Base-by-base conservation (phyloP, 768 basidiomycete species). In the Polyporus arcularius region DNA sequence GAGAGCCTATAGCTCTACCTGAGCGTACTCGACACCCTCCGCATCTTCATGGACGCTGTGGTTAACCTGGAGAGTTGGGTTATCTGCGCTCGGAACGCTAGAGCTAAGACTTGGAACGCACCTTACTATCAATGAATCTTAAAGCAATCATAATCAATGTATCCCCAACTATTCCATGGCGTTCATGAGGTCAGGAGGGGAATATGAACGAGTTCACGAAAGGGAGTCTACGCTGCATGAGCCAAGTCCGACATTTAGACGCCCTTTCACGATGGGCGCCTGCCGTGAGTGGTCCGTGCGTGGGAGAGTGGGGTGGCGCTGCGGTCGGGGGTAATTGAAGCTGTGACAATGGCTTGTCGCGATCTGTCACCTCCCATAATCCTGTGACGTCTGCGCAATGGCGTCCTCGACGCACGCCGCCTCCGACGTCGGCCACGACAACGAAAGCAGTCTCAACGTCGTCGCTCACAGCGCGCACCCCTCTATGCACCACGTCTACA, bases 401-500 rank as follows among this genome's bases (percentile, higher is more conserved):
- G 51, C 61, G 50, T 59, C 64, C 53, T 54, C 53, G 40, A 46
- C 18, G 4, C 45, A 46, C 61, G 51, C 64, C 61, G 56, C 60
- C 61, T 50, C 61, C 65, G 61, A 57, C 65, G 60, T 53, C 62
- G 58, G 39, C 61, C 43, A 57, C 66, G 38, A 50, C 67, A 58
- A 12, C 48, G 38, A 26, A 26, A 26, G 21, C 21, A 26, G 21
- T 26, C 21, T 15, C 41, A 26, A 46, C 51, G 49, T 35, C 57
- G 53, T 49, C 62, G 26, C 4, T 43, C 7, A 35, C 56, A 21
- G 26, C 55, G 39, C 21, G 16, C 39, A 16, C 42, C 7, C 16
- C n/a, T 12, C 53, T 18, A 63, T 58, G 57, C 53, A 46, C 40
- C 48, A 18, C n/a, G 15, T 49, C 16, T 83, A 81, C 73, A 87